Conservation (phyloP, 257 asterid genomes). For the Echites panduratus region DNA sequence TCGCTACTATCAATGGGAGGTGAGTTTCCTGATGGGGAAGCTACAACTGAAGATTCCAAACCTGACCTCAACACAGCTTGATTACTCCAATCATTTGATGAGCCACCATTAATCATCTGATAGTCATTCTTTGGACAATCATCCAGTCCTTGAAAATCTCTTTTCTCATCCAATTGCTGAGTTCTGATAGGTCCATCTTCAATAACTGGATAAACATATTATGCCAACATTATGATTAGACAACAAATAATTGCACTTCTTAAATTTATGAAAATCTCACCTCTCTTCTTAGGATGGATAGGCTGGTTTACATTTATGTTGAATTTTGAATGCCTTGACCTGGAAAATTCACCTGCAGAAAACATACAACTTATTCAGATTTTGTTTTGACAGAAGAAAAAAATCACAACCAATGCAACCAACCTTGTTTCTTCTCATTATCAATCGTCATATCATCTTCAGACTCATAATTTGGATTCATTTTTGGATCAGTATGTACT, state of each 20-base stretch:
- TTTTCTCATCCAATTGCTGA: slow-evolving; percentile 29
- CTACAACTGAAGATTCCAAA: slow-evolving; percentile 39
- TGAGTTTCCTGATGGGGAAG: slow-evolving; percentile 27
- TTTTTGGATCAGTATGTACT: slow-evolving; percentile 74
- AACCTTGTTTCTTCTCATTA: slow-evolving; percentile 42
- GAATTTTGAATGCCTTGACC: slow-evolving; percentile 13
- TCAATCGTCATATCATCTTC: slow-evolving; percentile 47
- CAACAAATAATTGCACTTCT: neutral
- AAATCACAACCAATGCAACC: slow-evolving; percentile 13
- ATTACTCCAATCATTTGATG: slow-evolving; percentile 25
- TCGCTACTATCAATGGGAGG: slow-evolving; percentile 43
- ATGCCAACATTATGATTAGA: slow-evolving; percentile 19
- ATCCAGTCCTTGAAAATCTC: slow-evolving; percentile 32
- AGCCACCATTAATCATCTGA: slow-evolving; percentile 24
- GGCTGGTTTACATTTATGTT: slow-evolving; percentile 10
- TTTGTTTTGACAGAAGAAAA: neutral
- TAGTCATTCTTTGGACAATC: slow-evolving; percentile 28
- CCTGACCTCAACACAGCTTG: slow-evolving; percentile 37
- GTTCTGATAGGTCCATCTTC: slow-evolving; percentile 35
- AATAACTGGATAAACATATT: slow-evolving; percentile 44
- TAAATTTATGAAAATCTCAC: slow-evolving; percentile 14
- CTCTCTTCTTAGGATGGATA: slow-evolving; percentile 15
- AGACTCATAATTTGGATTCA: slow-evolving; percentile 66
- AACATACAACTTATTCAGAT: neutral
- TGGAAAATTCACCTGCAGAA: slow-evolving; percentile 17